phyloP scores from a whole-genome alignment of 2,329 filamentous ascomycete genomes.

The Phialemonium atrogriseum region DNA sequence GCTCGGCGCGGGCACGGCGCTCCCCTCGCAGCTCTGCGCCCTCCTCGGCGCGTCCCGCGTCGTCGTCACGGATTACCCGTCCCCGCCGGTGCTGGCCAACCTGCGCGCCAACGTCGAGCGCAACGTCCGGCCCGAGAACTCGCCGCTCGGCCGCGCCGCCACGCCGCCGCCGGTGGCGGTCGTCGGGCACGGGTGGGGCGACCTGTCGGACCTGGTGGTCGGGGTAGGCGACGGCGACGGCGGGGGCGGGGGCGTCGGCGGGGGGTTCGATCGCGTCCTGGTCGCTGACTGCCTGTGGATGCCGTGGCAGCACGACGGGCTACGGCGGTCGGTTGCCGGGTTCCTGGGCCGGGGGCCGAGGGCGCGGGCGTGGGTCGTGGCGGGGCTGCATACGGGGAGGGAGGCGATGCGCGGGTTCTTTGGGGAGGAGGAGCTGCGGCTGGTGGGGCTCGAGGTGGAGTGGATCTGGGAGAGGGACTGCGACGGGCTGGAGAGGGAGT shows the following conservation, averaged over 20 bases:
- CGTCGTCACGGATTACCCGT: slow-evolving; percentile 60
- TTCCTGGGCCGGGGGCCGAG: slow-evolving; percentile 41
- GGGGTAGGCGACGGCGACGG: too few species aligned
- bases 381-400: slow-evolving; percentile 65
- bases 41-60: slow-evolving; percentile 41
- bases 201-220: slow-evolving; percentile 23
- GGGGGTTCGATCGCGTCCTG: slow-evolving; percentile 53
- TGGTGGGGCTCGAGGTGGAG: slow-evolving; percentile 51
- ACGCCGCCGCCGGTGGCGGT: slow-evolving; percentile 29
- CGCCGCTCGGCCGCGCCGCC: slow-evolving; percentile 20
- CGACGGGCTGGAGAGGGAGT: slow-evolving; percentile 52
- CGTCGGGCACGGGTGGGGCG: slow-evolving; percentile 59
- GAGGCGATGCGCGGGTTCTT: slow-evolving; percentile 60
- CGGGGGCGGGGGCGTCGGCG: slow-evolving; percentile 15
- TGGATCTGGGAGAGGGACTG: slow-evolving; percentile 62
- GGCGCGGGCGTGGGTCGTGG: slow-evolving; percentile 56
- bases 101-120: slow-evolving; percentile 47
- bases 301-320: slow-evolving; percentile 61
- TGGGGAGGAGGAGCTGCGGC: slow-evolving; percentile 33
- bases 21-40: slow-evolving; percentile 41
- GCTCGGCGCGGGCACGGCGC: slow-evolving; percentile 57
- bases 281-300: slow-evolving; percentile 71
- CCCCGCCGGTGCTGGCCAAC: slow-evolving; percentile 48
- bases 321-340: slow-evolving; percentile 52
- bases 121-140: slow-evolving; percentile 33